phyloP scores from a whole-genome alignment of 192 early-diverging fungal genomes.

The Backusella tuberculispora region DNA sequence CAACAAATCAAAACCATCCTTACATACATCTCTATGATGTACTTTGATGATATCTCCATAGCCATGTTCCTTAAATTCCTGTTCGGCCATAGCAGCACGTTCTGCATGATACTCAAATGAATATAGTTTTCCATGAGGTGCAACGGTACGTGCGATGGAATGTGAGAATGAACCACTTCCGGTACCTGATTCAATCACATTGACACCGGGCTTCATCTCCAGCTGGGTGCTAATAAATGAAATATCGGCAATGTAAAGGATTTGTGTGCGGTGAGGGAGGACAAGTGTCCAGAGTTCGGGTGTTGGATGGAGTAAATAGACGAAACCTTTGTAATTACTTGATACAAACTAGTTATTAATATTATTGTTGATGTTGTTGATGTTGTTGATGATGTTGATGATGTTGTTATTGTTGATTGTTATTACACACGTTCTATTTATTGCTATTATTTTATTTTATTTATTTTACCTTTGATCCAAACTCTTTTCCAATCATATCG shows the following conservation, averaged over 20 bases:
- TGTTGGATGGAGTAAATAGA: constrained; percentile 88
- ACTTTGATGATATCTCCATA: constrained; percentile 69
- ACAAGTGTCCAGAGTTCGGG: constrained; percentile 95
- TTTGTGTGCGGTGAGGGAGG: constrained; percentile 96
- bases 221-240: constrained; percentile 84
- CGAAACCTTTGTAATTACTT: constrained; percentile 66
- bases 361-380: neutral
- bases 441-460: neutral
- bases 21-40: constrained; percentile 86
- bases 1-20: constrained; percentile 80
- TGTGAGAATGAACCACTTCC: constrained; percentile 98
- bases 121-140: constrained; percentile 86
- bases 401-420: neutral
- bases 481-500: constrained; percentile 87
- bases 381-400: neutral
- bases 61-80: constrained; percentile 85
- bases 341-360: constrained; percentile 58
- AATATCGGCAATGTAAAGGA: constrained; percentile 94
- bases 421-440: neutral
- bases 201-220: constrained; percentile 82
- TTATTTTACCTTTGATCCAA: constrained; percentile 70
- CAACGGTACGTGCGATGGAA: constrained; percentile 86
- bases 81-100: constrained; percentile 63
- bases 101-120: constrained; percentile 94
- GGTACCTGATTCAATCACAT: constrained; percentile 89